Evolutionary conservation across 768 basidiomycete species (phyloP), one percentile per base, ranked within the genome.

Genomic region (Boletus sp.): DNA sequence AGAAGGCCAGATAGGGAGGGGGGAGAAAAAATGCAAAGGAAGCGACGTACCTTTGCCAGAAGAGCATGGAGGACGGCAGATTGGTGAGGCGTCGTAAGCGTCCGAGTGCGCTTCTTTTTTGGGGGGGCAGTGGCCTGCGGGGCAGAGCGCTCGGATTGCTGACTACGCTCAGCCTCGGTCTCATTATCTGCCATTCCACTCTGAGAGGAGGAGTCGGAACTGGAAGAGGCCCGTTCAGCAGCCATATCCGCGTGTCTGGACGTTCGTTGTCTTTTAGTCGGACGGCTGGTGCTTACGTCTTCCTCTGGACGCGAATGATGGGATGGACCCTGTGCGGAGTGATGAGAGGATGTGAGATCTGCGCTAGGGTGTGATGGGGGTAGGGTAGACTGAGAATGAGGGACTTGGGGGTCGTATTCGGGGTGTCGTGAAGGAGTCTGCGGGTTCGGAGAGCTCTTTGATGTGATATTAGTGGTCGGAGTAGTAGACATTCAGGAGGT

Each of bases 11-110:
- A 39, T 29, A 14, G 5, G 14, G 50, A 30, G 25, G 21, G 15
- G 9, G 23, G 0, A 19, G 27, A 19, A 41, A 45, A 41, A 32
- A 25, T 23, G 42, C 4, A 3, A 4, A n/a, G 37, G 30, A 49
- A 23, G 48, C 8, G 21, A 8, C 70, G 60, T 73, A 92, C 91
- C 84, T 92, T 85, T 32, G 88, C 87, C n/a, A 93, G 80, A 43
- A 93, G 79, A 5, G 87, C 87, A 62, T 92, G 90, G 19, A 93
- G 77, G n/a, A 91, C 90, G 13, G 88, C 87, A 51, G 91, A 85
- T 67, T 93, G 91, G 64, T 93, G 88, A 8, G 91, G 89, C 9
- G 91, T 93, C 38, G 91, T 93, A 52, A 93, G 75, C 30, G 91
- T 93, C 51, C 91, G 80, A 64, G 90, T 91, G 72, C 89, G 89